Conservation (phyloP, 164 flowering plant species). For the Cinnamomum chago region DNA sequence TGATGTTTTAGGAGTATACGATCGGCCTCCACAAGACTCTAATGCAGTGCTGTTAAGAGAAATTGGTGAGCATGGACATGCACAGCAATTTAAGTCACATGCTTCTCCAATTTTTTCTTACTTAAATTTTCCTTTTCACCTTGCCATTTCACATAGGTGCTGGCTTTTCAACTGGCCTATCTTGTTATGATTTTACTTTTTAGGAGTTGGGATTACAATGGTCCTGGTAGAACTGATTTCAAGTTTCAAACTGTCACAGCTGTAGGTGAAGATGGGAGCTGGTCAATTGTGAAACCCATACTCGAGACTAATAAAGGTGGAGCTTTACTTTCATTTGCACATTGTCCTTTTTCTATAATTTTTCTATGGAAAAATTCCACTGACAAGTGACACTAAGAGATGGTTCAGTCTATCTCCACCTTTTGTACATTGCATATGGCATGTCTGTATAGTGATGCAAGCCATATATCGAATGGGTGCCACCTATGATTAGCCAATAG, state of each 20-base stretch:
- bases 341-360: not conserved
- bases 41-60: constrained; percentile 73
- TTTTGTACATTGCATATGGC: not conserved
- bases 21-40: constrained; percentile 83
- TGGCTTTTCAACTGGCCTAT: not conserved
- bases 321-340: not conserved
- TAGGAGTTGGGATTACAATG: not conserved
- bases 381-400: not conserved
- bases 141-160: not conserved
- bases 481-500: not conserved
- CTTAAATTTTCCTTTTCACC: not conserved
- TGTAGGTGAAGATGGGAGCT: constrained; percentile 77
- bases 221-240: constrained; percentile 7
- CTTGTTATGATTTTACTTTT: not conserved
- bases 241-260: constrained; percentile 38
- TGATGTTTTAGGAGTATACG: constrained; percentile 92
- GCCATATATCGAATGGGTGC: not conserved
- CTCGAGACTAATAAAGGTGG: constrained; percentile 51
- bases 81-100: not conserved
- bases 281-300: constrained; percentile 74
- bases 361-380: not conserved
- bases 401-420: not conserved
- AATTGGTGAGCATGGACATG: constrained; percentile 50
- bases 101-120: no score
- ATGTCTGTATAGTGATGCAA: not conserved